Percentiles rank a stretch among this genome's conserved stretches.
Conservation (phyloP, 768 basidiomycete genomes). For the Tubosaeta sp. region DNA sequence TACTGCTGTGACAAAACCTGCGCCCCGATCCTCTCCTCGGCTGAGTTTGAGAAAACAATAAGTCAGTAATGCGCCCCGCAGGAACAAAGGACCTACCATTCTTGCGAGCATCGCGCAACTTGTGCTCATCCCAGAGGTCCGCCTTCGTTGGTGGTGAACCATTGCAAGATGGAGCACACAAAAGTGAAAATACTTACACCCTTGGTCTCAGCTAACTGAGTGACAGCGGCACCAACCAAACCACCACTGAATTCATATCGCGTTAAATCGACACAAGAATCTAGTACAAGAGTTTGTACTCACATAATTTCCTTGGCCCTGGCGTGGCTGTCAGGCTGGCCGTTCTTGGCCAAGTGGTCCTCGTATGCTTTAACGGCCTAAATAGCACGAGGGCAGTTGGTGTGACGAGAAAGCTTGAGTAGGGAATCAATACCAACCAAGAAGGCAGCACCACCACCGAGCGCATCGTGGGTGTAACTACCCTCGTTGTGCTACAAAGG, state of each 20-base stretch:
- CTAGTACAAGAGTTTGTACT: neutral
- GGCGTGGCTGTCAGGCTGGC: slow-evolving; percentile 19
- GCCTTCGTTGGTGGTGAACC: neutral
- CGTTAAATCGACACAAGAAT: neutral
- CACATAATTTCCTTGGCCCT: slow-evolving; percentile 20
- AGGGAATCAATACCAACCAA: slow-evolving; percentile 9
- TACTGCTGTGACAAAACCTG: neutral
- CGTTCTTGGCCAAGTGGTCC: slow-evolving; percentile 7
- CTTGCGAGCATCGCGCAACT: neutral
- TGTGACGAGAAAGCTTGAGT: neutral
- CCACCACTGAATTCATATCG: slow-evolving; percentile 1
- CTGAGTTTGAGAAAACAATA: neutral
- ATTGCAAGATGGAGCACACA: neutral
- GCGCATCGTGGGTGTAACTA: slow-evolving; percentile 13
- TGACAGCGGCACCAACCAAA: slow-evolving; percentile 1
- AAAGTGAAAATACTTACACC: slow-evolving; percentile 3
- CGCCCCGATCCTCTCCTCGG: neutral
- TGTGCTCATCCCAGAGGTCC: neutral
- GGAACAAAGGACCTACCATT: neutral
- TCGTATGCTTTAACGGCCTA: slow-evolving; percentile 21
- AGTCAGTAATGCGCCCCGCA: neutral
- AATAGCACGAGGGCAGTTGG: neutral
- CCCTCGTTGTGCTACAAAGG: slow-evolving; percentile 11
- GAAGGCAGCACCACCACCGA: slow-evolving; percentile 17
- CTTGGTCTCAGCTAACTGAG: slow-evolving; percentile 13